Evolutionary conservation across 2,329 filamentous ascomycete genomes (phyloP).

Genomic region (Xylaria sp.): DNA sequence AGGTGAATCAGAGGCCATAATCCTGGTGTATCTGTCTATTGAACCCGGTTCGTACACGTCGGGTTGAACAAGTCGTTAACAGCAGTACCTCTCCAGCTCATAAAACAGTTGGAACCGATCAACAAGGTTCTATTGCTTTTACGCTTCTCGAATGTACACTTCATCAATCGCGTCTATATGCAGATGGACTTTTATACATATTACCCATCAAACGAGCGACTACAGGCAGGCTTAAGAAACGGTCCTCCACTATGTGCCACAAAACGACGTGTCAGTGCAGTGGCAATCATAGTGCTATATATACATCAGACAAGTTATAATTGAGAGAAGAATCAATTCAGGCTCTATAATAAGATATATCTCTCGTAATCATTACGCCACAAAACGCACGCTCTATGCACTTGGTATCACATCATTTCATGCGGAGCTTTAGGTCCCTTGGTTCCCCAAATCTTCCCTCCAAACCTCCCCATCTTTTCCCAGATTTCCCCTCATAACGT

Average conservation of each 20-base stretch:
- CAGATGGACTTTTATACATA: not conserved
- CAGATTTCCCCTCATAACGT: slow-evolving; percentile 17
- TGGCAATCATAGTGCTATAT: not conserved
- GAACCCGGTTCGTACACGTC: not conserved
- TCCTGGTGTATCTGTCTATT: not conserved
- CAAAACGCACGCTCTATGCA: slow-evolving; percentile 30
- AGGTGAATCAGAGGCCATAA: not conserved
- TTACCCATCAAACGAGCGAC: not conserved
- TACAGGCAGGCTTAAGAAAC: not conserved
- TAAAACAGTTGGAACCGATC: too few species aligned
- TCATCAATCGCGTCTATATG: not conserved
- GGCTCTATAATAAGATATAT: slow-evolving; percentile 5
- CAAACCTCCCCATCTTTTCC: slow-evolving; percentile 11
- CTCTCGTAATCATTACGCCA: slow-evolving; percentile 36
- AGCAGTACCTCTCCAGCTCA: not conserved
- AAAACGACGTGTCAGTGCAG: not conserved
- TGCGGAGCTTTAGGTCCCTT: slow-evolving; percentile 23
- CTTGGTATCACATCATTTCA: slow-evolving; percentile 35
- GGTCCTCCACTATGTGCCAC: not conserved
- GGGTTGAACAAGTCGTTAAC: not conserved
- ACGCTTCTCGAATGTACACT: not conserved
- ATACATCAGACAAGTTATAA: not conserved
- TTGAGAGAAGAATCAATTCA: not conserved
- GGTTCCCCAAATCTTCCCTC: slow-evolving; percentile 26
- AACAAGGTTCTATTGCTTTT: not conserved